phyloP scores from a whole-genome alignment of 805 yeast species.

The Myxozyma geophila region DNA sequence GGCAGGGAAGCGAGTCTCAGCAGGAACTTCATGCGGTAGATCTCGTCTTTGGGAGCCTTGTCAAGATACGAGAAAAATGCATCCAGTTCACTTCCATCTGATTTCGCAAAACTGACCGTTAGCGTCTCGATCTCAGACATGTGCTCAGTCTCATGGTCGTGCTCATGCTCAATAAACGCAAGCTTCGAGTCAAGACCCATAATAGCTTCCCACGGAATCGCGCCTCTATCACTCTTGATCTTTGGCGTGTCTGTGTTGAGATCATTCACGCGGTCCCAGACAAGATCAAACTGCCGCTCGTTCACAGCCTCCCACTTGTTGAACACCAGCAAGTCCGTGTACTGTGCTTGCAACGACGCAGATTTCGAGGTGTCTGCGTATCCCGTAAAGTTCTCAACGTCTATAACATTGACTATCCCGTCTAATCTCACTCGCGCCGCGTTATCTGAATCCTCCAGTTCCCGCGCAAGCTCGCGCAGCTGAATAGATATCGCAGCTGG shows the following conservation, averaged over 20 bases:
- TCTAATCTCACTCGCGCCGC: conserved; percentile 27
- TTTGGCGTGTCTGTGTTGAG: conserved; percentile 38
- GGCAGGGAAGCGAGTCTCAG: conserved; percentile 10
- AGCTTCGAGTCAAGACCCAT: conserved; percentile 36
- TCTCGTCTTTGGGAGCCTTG: conserved; percentile 37
- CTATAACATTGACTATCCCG: conserved; percentile 37
- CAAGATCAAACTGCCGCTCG: conserved; percentile 35
- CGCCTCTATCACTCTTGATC: conserved; percentile 32
- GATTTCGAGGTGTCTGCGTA: conserved; percentile 37
- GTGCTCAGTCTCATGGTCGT: conserved; percentile 19
- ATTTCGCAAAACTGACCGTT: conserved; percentile 21
- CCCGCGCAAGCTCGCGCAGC: conserved; percentile 34
- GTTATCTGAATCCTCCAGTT: conserved; percentile 6
- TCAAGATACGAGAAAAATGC: conserved; percentile 24
- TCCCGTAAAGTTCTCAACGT: conserved; percentile 37
- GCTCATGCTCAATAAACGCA: conserved; percentile 14
- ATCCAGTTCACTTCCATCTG: conserved; percentile 14
- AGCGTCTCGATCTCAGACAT: conserved; percentile 34
- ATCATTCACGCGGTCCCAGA: conserved; percentile 37
- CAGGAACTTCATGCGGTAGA: conserved; percentile 36
- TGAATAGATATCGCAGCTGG: conserved; percentile 37
- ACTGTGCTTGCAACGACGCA: conserved; percentile 37
- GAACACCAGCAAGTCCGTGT: conserved; percentile 36
- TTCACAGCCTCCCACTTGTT: conserved; percentile 36
- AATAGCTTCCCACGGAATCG: conserved; percentile 34